phyloP scores from a whole-genome alignment of 1,139 yeast genomes.

The Keqinozyma sinolaborantium region DNA sequence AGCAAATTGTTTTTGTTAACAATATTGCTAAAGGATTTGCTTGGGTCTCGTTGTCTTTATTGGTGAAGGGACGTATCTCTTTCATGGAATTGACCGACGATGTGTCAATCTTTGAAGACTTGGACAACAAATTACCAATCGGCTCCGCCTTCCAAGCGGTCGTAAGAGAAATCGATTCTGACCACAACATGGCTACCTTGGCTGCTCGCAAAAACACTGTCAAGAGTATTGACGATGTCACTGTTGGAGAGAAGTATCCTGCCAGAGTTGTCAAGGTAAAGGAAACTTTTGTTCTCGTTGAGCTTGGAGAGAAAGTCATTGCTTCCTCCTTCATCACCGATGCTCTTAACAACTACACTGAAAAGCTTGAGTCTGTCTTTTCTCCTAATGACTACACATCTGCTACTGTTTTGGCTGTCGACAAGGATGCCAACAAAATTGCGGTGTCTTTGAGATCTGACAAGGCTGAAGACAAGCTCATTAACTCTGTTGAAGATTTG shows the following conservation, averaged over 20 bases:
- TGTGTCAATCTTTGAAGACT: conserved; percentile 43
- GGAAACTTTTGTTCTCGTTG: conserved; percentile 62
- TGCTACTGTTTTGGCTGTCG: conserved; percentile 59
- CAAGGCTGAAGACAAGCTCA: conserved; percentile 50
- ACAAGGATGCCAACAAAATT: conserved; percentile 52
- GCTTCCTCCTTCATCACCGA: conserved; percentile 77
- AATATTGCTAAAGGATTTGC: conserved; percentile 50
- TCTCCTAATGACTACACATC: conserved; percentile 54
- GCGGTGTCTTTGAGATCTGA: conserved; percentile 61
- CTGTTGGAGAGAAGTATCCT: conserved; percentile 59
- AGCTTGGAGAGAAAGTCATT: conserved; percentile 55
- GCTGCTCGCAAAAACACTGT: conserved; percentile 46
- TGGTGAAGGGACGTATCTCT: conserved; percentile 64
- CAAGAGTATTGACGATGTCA: conserved; percentile 45
- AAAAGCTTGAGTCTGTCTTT: conserved; percentile 50
- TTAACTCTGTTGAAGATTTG: conserved; percentile 53
- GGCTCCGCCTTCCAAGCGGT: conserved; percentile 67
- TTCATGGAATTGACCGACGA: conserved; percentile 63
- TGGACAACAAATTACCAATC: conserved; percentile 58
- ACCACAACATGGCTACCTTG: conserved; percentile 48
- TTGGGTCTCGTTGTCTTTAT: conserved; percentile 72
- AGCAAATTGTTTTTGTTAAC: conserved; percentile 51
- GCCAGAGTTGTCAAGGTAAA: conserved; percentile 64
- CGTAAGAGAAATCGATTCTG: conserved; percentile 52
- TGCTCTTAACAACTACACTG: conserved; percentile 68